These are phyloP conservation scores for Ascochyta rabiei DNA, from an alignment of 2,329 filamentous ascomycete genomes.

Conservation along the genomic window DNA sequence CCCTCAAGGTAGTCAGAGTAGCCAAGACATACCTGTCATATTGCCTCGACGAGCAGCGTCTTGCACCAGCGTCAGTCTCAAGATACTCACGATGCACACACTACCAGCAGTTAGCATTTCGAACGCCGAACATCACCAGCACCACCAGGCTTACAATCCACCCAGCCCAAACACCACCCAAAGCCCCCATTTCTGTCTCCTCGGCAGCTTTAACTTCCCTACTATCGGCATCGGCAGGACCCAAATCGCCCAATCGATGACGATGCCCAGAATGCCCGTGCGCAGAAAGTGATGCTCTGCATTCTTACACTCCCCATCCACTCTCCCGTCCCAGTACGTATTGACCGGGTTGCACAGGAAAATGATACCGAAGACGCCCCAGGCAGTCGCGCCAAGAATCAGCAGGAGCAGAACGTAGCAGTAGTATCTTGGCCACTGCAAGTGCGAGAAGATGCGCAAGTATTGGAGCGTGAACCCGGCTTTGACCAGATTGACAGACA, in stretches of 20 bases:
- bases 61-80: constrained; percentile 36
- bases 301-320: constrained; percentile 31
- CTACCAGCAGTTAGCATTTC: constrained; percentile 11
- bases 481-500: constrained; percentile 41
- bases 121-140: neutral
- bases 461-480: constrained; percentile 43
- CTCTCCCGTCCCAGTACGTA: constrained; percentile 33
- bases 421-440: constrained; percentile 5
- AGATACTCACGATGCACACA: constrained; percentile 38
- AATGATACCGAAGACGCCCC: constrained; percentile 37
- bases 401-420: constrained; percentile 29
- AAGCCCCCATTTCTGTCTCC: constrained; percentile 42
- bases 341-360: constrained; percentile 37
- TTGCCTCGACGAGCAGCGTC: constrained; percentile 23
- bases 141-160: constrained; percentile 36
- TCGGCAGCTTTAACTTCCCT: constrained; percentile 37
- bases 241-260: constrained; percentile 41
- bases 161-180: constrained; percentile 46
- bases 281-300: constrained; percentile 33
- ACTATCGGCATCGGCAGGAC: constrained; percentile 40
- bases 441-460: constrained; percentile 31
- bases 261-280: constrained; percentile 35
- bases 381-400: constrained; percentile 25
- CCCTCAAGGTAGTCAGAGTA: neutral
- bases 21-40: constrained; percentile 30